phyloP scores from a whole-genome alignment of 768 basidiomycete genomes.

The Holtermannia corniformis region DNA sequence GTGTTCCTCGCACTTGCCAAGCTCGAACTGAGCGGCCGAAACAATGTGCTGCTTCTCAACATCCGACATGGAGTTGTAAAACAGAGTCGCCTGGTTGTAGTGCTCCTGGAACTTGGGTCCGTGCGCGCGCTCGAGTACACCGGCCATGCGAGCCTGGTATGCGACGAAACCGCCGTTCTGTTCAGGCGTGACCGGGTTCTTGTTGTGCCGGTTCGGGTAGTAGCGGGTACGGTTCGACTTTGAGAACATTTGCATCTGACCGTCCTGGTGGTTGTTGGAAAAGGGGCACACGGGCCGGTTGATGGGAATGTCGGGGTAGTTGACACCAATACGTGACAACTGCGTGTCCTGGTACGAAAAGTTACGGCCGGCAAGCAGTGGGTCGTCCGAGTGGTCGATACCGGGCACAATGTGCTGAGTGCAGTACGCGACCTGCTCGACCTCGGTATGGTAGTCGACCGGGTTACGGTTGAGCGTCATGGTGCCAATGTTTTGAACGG shows the following conservation, averaged over 20 bases:
- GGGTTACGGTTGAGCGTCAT: constrained; percentile 47
- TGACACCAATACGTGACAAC: constrained; percentile 65
- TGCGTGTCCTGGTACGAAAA: constrained; percentile 74
- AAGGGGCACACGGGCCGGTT: constrained; percentile 48
- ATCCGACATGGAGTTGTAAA: constrained; percentile 66
- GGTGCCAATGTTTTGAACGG: constrained; percentile 67
- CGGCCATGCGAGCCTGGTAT: constrained; percentile 42
- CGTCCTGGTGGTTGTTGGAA: constrained; percentile 39
- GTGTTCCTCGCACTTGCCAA: constrained; percentile 71
- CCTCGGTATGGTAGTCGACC: constrained; percentile 63
- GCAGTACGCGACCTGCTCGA: constrained; percentile 83
- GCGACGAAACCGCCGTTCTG: constrained; percentile 47
- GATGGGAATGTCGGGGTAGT: constrained; percentile 62
- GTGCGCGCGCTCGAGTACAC: constrained; percentile 48
- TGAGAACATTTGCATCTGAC: constrained; percentile 42
- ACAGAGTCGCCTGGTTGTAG: constrained; percentile 64
- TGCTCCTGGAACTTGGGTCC: constrained; percentile 62
- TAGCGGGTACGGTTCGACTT: constrained; percentile 51
- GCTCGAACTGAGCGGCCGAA: constrained; percentile 66
- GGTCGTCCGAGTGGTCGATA: constrained; percentile 45
- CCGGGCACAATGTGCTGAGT: constrained; percentile 52
- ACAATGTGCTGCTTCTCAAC: constrained; percentile 66
- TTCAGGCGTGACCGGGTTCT: constrained; percentile 34
- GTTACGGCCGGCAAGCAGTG: constrained; percentile 52
- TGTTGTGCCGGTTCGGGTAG: constrained; percentile 63